Percentiles rank a stretch among this genome's conserved stretches.
Conservation (phyloP, 306 rosid genomes). For the Cucumis hystrix region DNA sequence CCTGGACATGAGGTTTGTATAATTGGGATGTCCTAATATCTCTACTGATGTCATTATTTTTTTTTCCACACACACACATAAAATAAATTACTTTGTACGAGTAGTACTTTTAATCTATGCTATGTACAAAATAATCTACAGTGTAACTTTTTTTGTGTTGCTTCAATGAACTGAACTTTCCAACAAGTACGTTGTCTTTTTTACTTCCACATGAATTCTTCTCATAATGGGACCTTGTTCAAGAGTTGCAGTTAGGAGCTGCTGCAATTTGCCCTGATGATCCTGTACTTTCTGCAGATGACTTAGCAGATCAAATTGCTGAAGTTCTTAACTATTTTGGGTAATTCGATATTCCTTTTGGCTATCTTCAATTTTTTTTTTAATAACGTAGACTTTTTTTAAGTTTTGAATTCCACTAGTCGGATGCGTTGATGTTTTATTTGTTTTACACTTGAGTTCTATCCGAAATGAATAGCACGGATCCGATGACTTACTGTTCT, state of each 20-base stretch:
- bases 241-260: conserved; percentile 93
- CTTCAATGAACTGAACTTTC: not conserved
- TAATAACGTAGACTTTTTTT: not conserved
- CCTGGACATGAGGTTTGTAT: conserved; percentile 96
- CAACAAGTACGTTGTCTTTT: not conserved
- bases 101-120: not conserved
- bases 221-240: conserved; percentile 28
- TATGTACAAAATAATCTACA: not conserved
- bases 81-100: not conserved
- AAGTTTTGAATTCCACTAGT: not conserved
- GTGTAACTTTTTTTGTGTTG: not conserved
- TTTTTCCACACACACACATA: not conserved
- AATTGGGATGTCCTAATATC: conserved; percentile 17
- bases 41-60: conserved; percentile 1
- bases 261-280: conserved; percentile 43
- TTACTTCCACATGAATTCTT: not conserved
- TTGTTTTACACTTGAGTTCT: not conserved
- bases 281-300: conserved; percentile 68
- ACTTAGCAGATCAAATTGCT: conserved; percentile 87
- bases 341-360: conserved; percentile 25
- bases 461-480: not conserved
- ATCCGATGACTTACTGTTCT: not conserved
- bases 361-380: not conserved
- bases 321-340: conserved; percentile 88
- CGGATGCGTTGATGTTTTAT: not conserved